Conservation (phyloP, 2,329 filamentous ascomycete genomes). For the Trichoderma sp. region DNA sequence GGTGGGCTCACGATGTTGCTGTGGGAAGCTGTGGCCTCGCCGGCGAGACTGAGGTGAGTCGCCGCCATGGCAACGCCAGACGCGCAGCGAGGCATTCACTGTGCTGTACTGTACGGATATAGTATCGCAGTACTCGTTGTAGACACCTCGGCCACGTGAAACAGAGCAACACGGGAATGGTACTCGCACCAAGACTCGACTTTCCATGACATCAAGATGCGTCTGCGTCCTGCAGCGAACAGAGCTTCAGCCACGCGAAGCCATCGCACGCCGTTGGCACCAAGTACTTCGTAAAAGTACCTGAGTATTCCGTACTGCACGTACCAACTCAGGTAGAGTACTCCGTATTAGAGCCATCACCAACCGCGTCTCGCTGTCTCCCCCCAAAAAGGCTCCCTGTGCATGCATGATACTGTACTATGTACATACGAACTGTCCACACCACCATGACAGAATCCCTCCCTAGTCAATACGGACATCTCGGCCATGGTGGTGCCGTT, state of each 20-base stretch:
- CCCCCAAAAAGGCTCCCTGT: background rate
- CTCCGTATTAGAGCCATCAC: too few species aligned
- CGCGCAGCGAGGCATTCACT: background rate
- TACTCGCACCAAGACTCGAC: background rate
- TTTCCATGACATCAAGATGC: conserved; percentile 12
- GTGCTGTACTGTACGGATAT: too few species aligned
- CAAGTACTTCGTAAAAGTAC: too few species aligned
- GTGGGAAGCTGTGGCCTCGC: background rate
- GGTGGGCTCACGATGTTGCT: conserved; percentile 9
- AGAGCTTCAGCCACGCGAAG: conserved; percentile 10
- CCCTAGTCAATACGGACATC: conserved; percentile 16
- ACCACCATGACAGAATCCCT: conserved; percentile 1
- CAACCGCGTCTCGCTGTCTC: background rate
- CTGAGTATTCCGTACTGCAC: too few species aligned
- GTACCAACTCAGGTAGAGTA: background rate
- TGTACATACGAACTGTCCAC: background rate
- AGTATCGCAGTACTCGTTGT: background rate
- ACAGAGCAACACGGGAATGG: background rate
- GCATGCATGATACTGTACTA: background rate
- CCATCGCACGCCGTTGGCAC: background rate
- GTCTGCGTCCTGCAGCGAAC: background rate
- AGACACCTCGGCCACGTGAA: background rate
- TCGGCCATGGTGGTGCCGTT: conserved; percentile 10
- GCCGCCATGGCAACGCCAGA: conserved; percentile 15
- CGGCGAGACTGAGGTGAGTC: background rate